Percentiles rank a stretch among this genome's conserved stretches.
Evolutionary conservation across 2,329 filamentous ascomycete species (phyloP).

Genomic region (Penicillium sclerotiorum): DNA sequence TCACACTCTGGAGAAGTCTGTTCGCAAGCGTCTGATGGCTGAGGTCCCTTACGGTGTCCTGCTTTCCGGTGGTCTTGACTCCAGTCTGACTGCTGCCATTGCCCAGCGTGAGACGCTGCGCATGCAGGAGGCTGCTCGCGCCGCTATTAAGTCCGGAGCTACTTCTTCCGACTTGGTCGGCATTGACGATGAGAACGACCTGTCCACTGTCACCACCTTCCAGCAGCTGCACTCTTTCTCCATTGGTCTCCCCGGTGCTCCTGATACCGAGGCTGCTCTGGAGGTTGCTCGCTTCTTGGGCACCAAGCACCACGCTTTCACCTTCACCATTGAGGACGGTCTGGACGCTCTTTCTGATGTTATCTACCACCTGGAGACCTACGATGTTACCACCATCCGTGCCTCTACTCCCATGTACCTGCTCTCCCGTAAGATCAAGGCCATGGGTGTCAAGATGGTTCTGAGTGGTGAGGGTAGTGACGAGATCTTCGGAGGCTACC

Average conservation of each 20-base stretch:
- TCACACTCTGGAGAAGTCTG: conserved; percentile 81
- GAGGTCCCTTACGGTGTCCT: conserved; percentile 97
- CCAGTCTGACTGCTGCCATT: conserved; percentile 90
- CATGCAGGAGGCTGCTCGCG: conserved; percentile 64
- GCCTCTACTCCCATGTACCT: conserved; percentile 99
- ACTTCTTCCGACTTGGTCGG: conserved; percentile 71
- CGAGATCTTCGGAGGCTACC: conserved; percentile 97
- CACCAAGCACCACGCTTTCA: conserved; percentile 97
- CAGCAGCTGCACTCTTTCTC: conserved; percentile 98
- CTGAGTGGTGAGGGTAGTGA: conserved; percentile 95
- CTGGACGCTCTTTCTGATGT: conserved; percentile 96
- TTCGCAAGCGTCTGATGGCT: conserved; percentile 96
- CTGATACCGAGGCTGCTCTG: conserved; percentile 86
- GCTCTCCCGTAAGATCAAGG: conserved; percentile 97
- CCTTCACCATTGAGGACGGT: conserved; percentile 95
- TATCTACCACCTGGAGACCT: conserved; percentile 96
- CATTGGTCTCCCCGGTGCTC: conserved; percentile 89
- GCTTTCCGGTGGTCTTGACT: conserved; percentile 92
- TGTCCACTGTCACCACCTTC: conserved; percentile 87
- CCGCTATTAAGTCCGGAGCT: conserved; percentile 47
- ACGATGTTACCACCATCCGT: conserved; percentile 97
- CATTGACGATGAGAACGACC: conserved; percentile 87
- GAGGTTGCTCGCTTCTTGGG: conserved; percentile 96
- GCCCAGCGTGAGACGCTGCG: conserved; percentile 89
- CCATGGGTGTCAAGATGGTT: conserved; percentile 99